A percentile compares a stretch with the other conserved stretches of the same genome.
These are phyloP conservation scores for Aureobasidium lini DNA, from an alignment of 2,329 filamentous ascomycete genomes.

Conservation along the genomic window DNA sequence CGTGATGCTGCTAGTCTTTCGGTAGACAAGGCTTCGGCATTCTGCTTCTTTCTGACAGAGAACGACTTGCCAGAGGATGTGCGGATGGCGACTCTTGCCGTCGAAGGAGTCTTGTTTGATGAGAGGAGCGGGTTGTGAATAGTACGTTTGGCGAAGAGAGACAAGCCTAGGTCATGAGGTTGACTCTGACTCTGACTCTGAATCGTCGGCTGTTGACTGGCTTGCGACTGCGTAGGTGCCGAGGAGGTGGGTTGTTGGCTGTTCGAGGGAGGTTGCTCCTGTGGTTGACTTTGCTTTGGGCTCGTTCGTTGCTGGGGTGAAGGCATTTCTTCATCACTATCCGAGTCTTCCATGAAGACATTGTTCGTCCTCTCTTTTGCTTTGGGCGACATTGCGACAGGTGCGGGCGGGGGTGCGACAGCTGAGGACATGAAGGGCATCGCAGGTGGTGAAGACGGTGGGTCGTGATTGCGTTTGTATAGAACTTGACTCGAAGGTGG, in stretches of 20 bases:
- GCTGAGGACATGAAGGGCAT: constrained; percentile 58
- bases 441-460: constrained; percentile 42
- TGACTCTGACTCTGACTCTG: not conserved
- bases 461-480: constrained; percentile 15
- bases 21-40: constrained; percentile 46
- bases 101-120: not conserved
- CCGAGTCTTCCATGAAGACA: constrained; percentile 34
- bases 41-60: constrained; percentile 49
- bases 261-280: not conserved
- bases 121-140: constrained; percentile 3
- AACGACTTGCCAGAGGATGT: constrained; percentile 53
- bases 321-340: constrained; percentile 27
- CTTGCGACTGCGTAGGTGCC: not conserved
- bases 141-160: constrained; percentile 5
- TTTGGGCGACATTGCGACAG: constrained; percentile 27
- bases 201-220: not conserved
- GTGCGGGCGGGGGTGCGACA: constrained; percentile 39
- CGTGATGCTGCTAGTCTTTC: constrained; percentile 61
- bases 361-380: constrained; percentile 29
- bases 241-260: not conserved
- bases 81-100: constrained; percentile 19
- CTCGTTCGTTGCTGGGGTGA: not conserved
- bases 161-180: not conserved
- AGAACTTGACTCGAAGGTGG: not conserved
- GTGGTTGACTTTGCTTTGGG: not conserved